These are phyloP conservation scores for Kodamaea kaohsiungensis DNA, from an alignment of 805 yeast genomes.

Conservation along the genomic window DNA sequence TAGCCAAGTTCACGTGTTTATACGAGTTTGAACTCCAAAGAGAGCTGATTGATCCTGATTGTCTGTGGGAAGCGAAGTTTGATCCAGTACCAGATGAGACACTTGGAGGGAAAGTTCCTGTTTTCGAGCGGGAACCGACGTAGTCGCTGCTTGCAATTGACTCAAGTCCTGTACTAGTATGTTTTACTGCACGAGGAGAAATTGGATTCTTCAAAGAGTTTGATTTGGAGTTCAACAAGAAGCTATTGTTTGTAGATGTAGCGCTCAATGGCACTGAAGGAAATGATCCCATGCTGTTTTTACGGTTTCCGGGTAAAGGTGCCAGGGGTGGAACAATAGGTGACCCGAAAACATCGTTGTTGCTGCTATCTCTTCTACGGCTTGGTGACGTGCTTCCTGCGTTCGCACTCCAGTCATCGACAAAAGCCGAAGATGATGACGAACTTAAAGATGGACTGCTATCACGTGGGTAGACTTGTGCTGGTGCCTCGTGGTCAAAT, in stretches of 20 bases:
- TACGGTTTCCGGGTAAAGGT: constrained; percentile 1
- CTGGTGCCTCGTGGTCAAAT: constrained; percentile 5
- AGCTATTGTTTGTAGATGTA: constrained; percentile 4
- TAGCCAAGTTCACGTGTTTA: constrained; percentile 38
- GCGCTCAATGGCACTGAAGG: constrained; percentile 6
- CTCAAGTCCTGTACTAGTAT: constrained; percentile 6
- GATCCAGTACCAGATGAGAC: background rate
- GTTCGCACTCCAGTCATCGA: constrained; percentile 5
- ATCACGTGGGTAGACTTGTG: constrained; percentile 8
- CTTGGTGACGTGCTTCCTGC: constrained; percentile 1
- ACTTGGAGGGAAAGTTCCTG: constrained; percentile 7
- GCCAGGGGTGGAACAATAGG: constrained; percentile 7
- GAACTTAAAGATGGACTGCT: constrained; percentile 9
- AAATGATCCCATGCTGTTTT: constrained; percentile 4
- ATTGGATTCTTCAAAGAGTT: constrained; percentile 3
- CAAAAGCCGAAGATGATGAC: constrained; percentile 7
- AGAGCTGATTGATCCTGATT: constrained; percentile 37
- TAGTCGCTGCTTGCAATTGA: constrained; percentile 7
- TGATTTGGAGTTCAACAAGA: constrained; percentile 1
- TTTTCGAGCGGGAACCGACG: constrained; percentile 10
- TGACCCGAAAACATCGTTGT: constrained; percentile 6
- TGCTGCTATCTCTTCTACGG: constrained; percentile 1
- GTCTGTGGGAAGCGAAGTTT: constrained; percentile 21
- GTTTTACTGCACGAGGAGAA: constrained; percentile 8
- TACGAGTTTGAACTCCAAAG: constrained; percentile 33